These are phyloP conservation scores for Penicillium sp. DNA, from an alignment of 2,329 filamentous ascomycete species.

Conservation along the genomic window DNA sequence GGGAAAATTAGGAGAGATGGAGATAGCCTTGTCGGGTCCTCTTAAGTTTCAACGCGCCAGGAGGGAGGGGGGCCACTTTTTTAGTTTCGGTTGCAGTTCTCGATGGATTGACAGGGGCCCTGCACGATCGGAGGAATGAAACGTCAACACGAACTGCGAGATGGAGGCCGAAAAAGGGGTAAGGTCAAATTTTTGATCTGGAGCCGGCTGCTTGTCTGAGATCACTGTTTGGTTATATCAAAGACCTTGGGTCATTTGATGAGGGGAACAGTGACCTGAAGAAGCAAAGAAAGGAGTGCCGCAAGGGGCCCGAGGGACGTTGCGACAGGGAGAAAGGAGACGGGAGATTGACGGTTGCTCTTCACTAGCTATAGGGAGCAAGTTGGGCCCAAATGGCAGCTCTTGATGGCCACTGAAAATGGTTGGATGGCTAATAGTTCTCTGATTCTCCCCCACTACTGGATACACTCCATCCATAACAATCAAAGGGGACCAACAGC, in stretches of 20 bases:
- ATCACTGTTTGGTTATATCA: background rate
- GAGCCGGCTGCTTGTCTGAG: background rate
- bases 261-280: background rate
- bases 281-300: constrained; percentile 3
- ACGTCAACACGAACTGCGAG: constrained; percentile 17
- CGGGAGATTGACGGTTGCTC: constrained; percentile 14
- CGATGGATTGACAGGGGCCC: constrained; percentile 25
- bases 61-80: constrained; percentile 21
- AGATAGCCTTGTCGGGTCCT: constrained; percentile 14
- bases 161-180: constrained; percentile 6
- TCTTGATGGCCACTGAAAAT: constrained; percentile 11
- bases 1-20: constrained; percentile 12
- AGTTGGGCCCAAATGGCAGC: background rate
- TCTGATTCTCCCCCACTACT: constrained; percentile 11
- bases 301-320: constrained; percentile 10
- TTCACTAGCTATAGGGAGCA: constrained; percentile 3
- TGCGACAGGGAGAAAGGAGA: constrained; percentile 10
- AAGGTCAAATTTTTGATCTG: constrained; percentile 7
- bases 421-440: constrained; percentile 17
- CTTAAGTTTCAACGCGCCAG: constrained; percentile 15
- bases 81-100: constrained; percentile 20
- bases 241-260: constrained; percentile 4
- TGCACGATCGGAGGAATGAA: constrained; percentile 23
- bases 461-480: constrained; percentile 15
- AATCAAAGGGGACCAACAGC: constrained; percentile 6